Base-by-base conservation (phyloP, 2,329 filamentous ascomycete species). In the Hypoxylon sp. region DNA sequence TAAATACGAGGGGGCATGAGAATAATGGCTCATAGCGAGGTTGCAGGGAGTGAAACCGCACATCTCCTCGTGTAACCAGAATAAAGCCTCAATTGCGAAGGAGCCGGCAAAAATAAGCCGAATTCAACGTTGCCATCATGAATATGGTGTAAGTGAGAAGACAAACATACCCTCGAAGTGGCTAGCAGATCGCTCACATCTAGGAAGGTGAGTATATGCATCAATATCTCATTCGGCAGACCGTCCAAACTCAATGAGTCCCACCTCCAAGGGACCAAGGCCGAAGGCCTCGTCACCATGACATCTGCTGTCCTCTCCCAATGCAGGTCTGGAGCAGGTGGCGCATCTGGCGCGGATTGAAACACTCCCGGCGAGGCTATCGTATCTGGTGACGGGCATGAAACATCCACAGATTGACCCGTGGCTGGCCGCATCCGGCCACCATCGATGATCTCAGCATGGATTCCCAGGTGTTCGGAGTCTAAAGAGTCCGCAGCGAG, bases 171-270 rank as follows among this genome's bases (percentile, higher is more conserved):
- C 80, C 87, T 83, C 57, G 87, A 89, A 59, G 82, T 83, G 67
- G 83, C 81, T 58, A 89, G 79, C 66, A 89, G 77, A 76, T 90
- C 87, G 74, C 81, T 81, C 50, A 89, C 85, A 68, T 90, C 87
- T 61, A 90, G 79, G 71, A 84, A 87, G 59, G 83, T 81, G 69
- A 89, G 79, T 46, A 90, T 85, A 63, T 87, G 83, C 69, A 86
- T 82, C 59, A 89, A 77, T 29, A 89, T 77, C 77, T 90, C 87
- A 76, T 86, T 88, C 24, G 87, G 87, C 51, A 90, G 78, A 46
- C 78, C 76, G 58, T 82, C 80, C 35, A 78, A 81, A 73, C 63
- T 75, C 71, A 66, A 72, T 55, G 58, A 65, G 53, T 73, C 71
- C 73, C 72, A 74, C 65, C 72, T 68, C 71, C 72, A 71, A 60